Base-by-base conservation (phyloP, 495 filamentous ascomycete species). In the Paragyromitra xinjiangensis region DNA sequence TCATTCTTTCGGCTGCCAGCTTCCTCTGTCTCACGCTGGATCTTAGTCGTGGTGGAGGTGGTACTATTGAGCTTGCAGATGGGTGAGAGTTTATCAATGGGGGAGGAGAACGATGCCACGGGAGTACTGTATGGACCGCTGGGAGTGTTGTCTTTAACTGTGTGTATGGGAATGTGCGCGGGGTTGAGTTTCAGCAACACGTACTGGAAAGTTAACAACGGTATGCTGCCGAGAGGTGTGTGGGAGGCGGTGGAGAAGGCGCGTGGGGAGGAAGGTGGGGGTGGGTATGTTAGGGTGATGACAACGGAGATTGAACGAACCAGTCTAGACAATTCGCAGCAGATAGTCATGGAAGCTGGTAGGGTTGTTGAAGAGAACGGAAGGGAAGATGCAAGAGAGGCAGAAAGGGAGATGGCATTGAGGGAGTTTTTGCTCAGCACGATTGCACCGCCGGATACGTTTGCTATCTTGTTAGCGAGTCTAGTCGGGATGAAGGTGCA, bases 271-370 rank as follows among this genome's bases (percentile, higher is more conserved):
- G 59, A 7, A 3, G 29, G 45, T n/a, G n/a, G 37, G 22, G 71
- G 22, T 24, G 19, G 58, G 12, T 61, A 71, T 48, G 16, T 14
- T 22, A 51, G 59, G 14, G 45, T 58, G 7, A 71, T 62, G 63
- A 16, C 67, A 63, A 48, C 85, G 72, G 74, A 85, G 85, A 7
- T 34, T 34, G 29, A 34, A 3, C 29, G 29, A 34, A 34, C 2
- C 4, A 34, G 29, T 34, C 29, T 34, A 3, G 29, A 34, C 29
- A 34, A 34, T 34, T 34, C 29, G 29, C 29, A 3, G 29, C 29
- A 85, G 83, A 48, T 80, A 80, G 34, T 86, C 16, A 12, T 9
- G 78, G 75, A 84, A 79, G 80, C 86, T 86, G 62, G 83, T 84
- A 34, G 82, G 81, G 42, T 6, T 55, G 6, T 22, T 55, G 6